Evolutionary conservation across 2,329 filamentous ascomycete species (phyloP), one percentile per base, ranked within the genome.

Genomic region (Lasiodiplodia hormozganensis): DNA sequence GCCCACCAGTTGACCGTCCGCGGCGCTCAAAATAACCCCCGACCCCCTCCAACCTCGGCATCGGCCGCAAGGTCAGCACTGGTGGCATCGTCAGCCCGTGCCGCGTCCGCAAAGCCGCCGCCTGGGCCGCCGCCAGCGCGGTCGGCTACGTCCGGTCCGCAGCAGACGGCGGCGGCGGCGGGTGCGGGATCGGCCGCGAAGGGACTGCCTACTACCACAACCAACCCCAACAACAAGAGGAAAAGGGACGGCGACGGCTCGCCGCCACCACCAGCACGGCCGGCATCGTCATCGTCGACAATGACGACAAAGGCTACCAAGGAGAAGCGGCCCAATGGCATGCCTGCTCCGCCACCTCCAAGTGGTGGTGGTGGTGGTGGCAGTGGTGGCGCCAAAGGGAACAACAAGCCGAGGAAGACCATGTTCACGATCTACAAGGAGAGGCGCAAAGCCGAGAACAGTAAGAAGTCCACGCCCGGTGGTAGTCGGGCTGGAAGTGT

Each of bases 361-460:
- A 11, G 14, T 2, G 5, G 56, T n/a, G 36, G 31, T 8, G 31
- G 31, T 34, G 31, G 28, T 2, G 12, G 56, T 11, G 21, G 28
- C 0, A 34, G 49, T n/a, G 10, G 49, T 10, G 12, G n/a, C 11
- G 23, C 21, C 4, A 53, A 28, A 23, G 21, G 53, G 28, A 23
- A 12, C 43, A 23, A 12, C 43, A 47, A 49, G 51, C 53, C 25
- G 72, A 65, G 69, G 51, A 23, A 68, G 71, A 66, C 31, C 36
- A 57, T 47, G 38, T 66, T 66, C 18, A 18, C 18, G 38, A 28
- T 34, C 8, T 66, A 57, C 25, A 66, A 49, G 53, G 31, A 66
- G 38, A 23, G 36, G 36, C 56, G 54, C 21, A 56, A 65, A n/a
- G 8, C 31, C 6, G 7, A 34, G 31, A 34, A 34, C 8, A 57